Evolutionary conservation across 352 stramenopile genomes (phyloP), one percentile per base, ranked within the genome.

Genomic region (Globisporangium paroecandrum): DNA sequence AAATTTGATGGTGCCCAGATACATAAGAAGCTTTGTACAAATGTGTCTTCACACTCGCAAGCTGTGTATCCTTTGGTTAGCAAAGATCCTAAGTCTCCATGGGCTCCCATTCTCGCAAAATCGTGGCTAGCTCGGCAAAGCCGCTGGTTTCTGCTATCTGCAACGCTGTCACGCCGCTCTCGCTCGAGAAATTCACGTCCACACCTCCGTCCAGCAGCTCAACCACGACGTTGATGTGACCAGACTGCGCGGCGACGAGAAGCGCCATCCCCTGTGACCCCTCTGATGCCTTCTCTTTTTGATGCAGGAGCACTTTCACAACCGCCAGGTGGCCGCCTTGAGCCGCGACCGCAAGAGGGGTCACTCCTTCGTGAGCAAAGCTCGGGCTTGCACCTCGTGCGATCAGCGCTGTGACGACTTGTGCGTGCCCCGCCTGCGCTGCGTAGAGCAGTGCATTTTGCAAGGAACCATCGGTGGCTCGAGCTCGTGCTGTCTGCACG

Each of bases 101-200:
- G 55, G 58, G 41, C 58, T 64, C 58, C 58, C 62, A 67, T n/a
- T 67, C 47, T 7, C 62, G 62, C 25, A 67, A 25, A 12, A 67
- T 60, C 18, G 22, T 67, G 6, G 34, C 49, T 0, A 67, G 55
- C 15, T 67, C 62, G 13, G 47, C 27, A 53, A 61, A 59, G 2
- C 32, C 62, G 22, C 34, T 43, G 1, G 34, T 20, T 25, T 67
- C 62, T 41, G 62, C 62, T 18, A 67, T 51, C 34, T 67, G 62
- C 32, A 67, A 24, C 12, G 51, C 62, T 24, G 62, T 67, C 24
- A 49, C 22, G 5, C 51, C 62, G 2, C 53, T 25, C 15, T 53
- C 25, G 49, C 18, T 67, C 2, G 62, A 8, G 24, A 60, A 67
- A 53, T 24, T 51, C 27, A 67, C 46, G 20, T 34, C 15, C 24